Conservation (phyloP, 305 asterid species). For the Fraxinus paxiana region DNA sequence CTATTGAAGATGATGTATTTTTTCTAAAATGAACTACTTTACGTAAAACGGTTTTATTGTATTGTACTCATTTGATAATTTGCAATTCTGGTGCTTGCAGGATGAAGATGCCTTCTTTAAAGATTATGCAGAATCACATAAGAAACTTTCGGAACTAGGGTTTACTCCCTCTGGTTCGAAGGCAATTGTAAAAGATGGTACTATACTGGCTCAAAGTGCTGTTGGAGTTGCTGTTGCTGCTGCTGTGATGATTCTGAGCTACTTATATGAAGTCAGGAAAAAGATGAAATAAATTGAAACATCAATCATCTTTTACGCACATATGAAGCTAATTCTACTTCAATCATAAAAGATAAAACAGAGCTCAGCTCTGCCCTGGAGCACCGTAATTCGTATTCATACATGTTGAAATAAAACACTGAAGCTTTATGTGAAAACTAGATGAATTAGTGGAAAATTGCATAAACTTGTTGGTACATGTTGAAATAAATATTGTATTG, state of each 20-base stretch:
- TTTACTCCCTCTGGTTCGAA: slow-evolving; percentile 45
- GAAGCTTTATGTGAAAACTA: slow-evolving; percentile 17
- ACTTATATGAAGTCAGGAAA: slow-evolving; percentile 67
- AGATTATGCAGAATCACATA: too few species aligned
- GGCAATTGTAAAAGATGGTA: slow-evolving; percentile 52
- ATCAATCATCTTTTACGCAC: background rate
- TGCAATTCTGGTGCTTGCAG: too few species aligned
- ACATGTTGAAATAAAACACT: slow-evolving; percentile 29
- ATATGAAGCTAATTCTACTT: background rate
- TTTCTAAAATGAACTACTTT: background rate
- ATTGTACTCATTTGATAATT: too few species aligned
- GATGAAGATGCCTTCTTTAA: too few species aligned
- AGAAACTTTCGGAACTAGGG: slow-evolving; percentile 46
- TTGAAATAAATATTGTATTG: slow-evolving; percentile 16
- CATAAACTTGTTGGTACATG: background rate
- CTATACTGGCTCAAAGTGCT: slow-evolving; percentile 70
- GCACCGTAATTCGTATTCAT: slow-evolving; percentile 8
- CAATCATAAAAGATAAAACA: slow-evolving; percentile 7
- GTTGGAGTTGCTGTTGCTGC: slow-evolving; percentile 63
- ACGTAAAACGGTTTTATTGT: too few species aligned
- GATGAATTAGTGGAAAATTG: background rate
- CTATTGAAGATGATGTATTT: background rate
- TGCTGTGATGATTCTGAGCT: slow-evolving; percentile 68
- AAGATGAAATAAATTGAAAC: slow-evolving; percentile 39
- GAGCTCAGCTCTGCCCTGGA: background rate